phyloP scores from a whole-genome alignment of 805 yeast genomes.

The Spencermartinsiella europaea region DNA sequence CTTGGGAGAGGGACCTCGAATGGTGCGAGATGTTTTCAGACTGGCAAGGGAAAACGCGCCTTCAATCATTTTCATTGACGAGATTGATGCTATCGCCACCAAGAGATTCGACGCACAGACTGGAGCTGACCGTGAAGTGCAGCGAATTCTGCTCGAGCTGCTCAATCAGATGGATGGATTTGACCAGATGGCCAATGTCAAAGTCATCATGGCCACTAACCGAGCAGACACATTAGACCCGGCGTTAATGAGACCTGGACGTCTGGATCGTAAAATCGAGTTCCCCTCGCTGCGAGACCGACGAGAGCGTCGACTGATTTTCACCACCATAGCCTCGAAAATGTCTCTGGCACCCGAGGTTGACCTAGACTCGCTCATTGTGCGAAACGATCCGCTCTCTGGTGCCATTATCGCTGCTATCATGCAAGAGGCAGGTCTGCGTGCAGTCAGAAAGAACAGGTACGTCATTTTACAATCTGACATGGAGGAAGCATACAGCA shows the following conservation, averaged over 20 bases:
- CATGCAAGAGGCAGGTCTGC: constrained; percentile 99
- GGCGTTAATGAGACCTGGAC: constrained; percentile 95
- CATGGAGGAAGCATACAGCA: constrained; percentile 94
- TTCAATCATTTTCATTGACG: constrained; percentile 94
- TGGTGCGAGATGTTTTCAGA: constrained; percentile 98
- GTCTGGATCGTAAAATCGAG: constrained; percentile 96
- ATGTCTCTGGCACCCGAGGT: constrained; percentile 98
- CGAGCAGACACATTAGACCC: constrained; percentile 99
- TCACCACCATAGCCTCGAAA: constrained; percentile 91
- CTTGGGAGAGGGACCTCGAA: constrained; percentile 98
- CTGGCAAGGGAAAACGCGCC: constrained; percentile 97
- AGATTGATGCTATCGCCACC: constrained; percentile 98
- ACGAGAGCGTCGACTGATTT: constrained; percentile 95
- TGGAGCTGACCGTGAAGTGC: constrained; percentile 99
- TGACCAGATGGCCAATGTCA: constrained; percentile 90
- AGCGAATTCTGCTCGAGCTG: constrained; percentile 91
- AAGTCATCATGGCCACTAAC: constrained; percentile 98
- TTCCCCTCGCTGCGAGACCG: constrained; percentile 95
- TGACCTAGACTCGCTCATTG: constrained; percentile 88
- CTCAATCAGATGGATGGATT: constrained; percentile 99
- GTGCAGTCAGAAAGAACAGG: constrained; percentile 97
- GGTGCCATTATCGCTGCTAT: constrained; percentile 97
- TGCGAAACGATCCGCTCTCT: constrained; percentile 93
- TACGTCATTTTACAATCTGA: constrained; percentile 94
- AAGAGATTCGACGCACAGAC: constrained; percentile 99